A percentile compares a stretch with the other conserved stretches of the same genome.
These are phyloP conservation scores for Nitzschia putrida DNA, from an alignment of 108 stramenopile genomes.

Conservation along the genomic window DNA sequence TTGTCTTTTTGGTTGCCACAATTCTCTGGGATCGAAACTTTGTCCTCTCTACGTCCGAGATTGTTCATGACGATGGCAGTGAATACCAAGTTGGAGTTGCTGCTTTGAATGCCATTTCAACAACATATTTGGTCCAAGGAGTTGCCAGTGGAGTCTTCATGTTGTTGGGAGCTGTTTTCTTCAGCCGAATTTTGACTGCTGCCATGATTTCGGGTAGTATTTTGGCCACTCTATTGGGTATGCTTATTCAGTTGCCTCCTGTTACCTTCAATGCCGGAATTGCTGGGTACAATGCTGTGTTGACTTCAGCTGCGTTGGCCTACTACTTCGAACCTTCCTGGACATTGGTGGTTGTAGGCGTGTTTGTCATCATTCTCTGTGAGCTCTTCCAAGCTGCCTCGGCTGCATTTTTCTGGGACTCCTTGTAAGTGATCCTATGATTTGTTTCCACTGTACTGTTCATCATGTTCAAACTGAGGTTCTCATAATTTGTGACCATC, in stretches of 20 bases:
- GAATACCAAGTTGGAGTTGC: constrained; percentile 5
- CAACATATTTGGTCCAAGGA: constrained; percentile 21
- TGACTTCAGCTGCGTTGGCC: constrained; percentile 19
- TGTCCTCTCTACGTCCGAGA: not conserved
- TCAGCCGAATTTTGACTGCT: constrained; percentile 33
- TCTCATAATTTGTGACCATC: too few relatives aligned
- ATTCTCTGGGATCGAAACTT: constrained; percentile 31
- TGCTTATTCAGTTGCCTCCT: constrained; percentile 7
- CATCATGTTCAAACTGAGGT: too few relatives aligned
- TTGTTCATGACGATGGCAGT: constrained; percentile 1
- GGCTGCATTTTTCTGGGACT: constrained; percentile 15
- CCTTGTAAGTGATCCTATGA: constrained; percentile 4
- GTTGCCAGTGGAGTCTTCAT: constrained; percentile 18
- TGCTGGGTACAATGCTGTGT: constrained; percentile 32
- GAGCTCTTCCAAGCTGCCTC: constrained; percentile 12
- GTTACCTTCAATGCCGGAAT: constrained; percentile 18
- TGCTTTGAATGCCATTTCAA: constrained; percentile 22
- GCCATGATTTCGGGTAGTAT: constrained; percentile 15
- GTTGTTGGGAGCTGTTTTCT: constrained; percentile 25
- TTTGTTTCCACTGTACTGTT: not conserved
- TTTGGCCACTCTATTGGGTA: constrained; percentile 5
- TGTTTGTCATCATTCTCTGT: constrained; percentile 15
- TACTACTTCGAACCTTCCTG: constrained; percentile 27
- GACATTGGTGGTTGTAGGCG: constrained; percentile 17
- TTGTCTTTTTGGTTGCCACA: constrained; percentile 19